A percentile compares a stretch with the other conserved stretches of the same genome.
These are phyloP conservation scores for Diplodia corticola DNA, from an alignment of 2,329 filamentous ascomycete species.

Conservation along the genomic window DNA sequence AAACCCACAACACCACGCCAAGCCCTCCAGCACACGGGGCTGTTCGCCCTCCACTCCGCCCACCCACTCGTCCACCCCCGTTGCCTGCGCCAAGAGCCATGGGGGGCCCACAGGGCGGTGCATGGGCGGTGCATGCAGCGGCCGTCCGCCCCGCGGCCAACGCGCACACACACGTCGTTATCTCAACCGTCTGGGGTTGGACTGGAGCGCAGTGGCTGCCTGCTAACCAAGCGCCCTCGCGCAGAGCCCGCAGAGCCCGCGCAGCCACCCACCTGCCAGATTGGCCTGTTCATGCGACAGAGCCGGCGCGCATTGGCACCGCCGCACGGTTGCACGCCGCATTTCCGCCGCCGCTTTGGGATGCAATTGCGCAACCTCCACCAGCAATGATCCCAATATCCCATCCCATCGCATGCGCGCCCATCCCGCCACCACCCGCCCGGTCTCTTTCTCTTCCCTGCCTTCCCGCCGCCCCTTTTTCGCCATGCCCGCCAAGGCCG, in stretches of 20 bases:
- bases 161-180: neutral
- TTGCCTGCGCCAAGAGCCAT: neutral
- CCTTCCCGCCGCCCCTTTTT: neutral
- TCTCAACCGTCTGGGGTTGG: neutral
- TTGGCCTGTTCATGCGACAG: neutral
- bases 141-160: neutral
- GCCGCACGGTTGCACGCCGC: neutral
- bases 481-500: neutral
- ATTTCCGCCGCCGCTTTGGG: neutral
- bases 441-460: neutral
- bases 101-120: neutral
- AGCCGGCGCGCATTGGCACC: neutral
- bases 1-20: constrained; percentile 17
- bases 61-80: neutral
- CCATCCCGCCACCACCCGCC: neutral
- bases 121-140: neutral
- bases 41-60: neutral
- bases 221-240: too few species aligned
- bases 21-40: neutral
- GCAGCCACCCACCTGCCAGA: neutral
- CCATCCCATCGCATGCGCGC: neutral
- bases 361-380: neutral
- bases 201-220: neutral
- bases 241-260: too few species aligned
- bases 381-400: neutral